Evolutionary conservation across 2,329 filamentous ascomycete genomes (phyloP).

Genomic region (Colletotrichum tofieldiae): DNA sequence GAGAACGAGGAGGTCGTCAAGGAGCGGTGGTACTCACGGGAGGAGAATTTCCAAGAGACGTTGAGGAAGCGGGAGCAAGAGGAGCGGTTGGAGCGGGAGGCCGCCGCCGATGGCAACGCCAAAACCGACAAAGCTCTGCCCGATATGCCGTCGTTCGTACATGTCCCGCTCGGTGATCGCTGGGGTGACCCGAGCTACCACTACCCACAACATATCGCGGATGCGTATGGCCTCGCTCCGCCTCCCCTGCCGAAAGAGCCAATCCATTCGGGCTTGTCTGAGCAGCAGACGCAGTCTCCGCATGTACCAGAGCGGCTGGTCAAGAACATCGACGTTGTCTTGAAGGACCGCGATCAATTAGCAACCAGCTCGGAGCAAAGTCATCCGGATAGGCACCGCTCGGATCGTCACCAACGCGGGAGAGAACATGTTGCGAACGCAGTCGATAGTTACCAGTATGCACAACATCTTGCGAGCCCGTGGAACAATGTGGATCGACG

Average conservation of each 20-base stretch:
- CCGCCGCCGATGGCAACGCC: not conserved
- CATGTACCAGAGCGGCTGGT: not conserved
- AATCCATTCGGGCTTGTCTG: not conserved
- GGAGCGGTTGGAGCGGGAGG: not conserved
- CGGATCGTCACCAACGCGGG: not conserved
- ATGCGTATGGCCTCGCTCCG: not conserved
- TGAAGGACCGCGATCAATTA: not conserved
- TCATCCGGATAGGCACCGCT: not conserved
- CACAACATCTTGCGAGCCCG: not conserved
- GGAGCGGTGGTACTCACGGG: slow-evolving; percentile 1
- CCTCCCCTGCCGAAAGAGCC: not conserved
- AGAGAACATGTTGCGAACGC: not conserved
- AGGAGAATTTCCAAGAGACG: not conserved
- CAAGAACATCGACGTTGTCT: not conserved
- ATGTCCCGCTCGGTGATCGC: slow-evolving; percentile 19
- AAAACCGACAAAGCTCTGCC: slow-evolving; percentile 1
- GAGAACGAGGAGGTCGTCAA: slow-evolving; percentile 6
- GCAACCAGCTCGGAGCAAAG: not conserved
- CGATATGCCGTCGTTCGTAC: slow-evolving; percentile 8
- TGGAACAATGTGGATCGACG: not conserved
- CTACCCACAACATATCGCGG: slow-evolving; percentile 11
- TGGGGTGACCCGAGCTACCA: slow-evolving; percentile 18
- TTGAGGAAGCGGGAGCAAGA: slow-evolving; percentile 3
- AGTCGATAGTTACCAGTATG: not conserved
- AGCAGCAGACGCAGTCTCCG: not conserved